phyloP scores from a whole-genome alignment of 1,284 basidiomycete species.

The Ceratorhiza oryzae-sativae region DNA sequence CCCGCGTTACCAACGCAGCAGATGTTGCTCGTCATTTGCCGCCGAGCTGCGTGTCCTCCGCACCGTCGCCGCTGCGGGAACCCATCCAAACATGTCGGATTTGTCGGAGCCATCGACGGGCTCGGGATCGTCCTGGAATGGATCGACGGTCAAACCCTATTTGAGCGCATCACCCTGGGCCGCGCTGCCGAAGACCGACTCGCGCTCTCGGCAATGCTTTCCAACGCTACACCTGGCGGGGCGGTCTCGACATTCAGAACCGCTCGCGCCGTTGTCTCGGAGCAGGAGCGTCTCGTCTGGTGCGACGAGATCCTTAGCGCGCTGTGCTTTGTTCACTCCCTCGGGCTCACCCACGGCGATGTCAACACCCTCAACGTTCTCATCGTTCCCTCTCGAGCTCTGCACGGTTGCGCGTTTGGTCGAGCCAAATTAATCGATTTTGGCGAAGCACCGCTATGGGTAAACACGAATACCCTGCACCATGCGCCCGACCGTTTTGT shows the following conservation, averaged over 20 bases:
- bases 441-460: conserved; percentile 62
- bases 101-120: conserved; percentile 81
- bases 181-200: conserved; percentile 34
- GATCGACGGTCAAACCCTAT: conserved; percentile 77
- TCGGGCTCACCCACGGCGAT: conserved; percentile 78
- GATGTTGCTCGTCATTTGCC: conserved; percentile 83
- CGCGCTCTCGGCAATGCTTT: conserved; percentile 33
- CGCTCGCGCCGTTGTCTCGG: conserved; percentile 58
- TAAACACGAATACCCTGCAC: conserved; percentile 32
- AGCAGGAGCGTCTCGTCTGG: conserved; percentile 53
- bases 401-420: conserved; percentile 28
- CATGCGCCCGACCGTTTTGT: conserved; percentile 68
- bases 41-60: conserved; percentile 84
- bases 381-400: conserved; percentile 57
- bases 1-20: conserved; percentile 42
- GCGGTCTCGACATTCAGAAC: conserved; percentile 29
- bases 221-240: conserved; percentile 7
- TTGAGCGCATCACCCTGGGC: conserved; percentile 55
- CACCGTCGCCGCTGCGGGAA: conserved; percentile 58
- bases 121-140: conserved; percentile 87
- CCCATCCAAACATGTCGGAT: conserved; percentile 79
- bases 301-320: conserved; percentile 83
- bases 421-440: conserved; percentile 80
- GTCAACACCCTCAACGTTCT: conserved; percentile 79
- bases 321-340: conserved; percentile 75